Percentiles rank a stretch among this genome's conserved stretches.
Conservation (phyloP, 2,329 filamentous ascomycete species). For the Colletotrichum costaricense region DNA sequence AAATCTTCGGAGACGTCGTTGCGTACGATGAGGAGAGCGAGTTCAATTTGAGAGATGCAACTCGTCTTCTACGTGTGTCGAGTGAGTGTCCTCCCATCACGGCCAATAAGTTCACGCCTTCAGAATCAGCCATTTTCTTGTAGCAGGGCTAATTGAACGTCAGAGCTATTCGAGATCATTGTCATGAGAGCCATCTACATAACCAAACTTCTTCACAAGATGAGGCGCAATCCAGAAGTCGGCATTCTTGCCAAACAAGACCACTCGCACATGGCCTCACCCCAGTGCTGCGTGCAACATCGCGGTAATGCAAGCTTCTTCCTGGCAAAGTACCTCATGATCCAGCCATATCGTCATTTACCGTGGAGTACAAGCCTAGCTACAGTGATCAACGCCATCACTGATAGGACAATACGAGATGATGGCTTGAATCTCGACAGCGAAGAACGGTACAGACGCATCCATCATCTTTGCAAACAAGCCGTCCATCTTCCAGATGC, state of each 20-base stretch:
- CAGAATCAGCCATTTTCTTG: no score
- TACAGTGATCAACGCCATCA: slow-evolving; percentile 2
- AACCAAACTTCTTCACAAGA: neutral
- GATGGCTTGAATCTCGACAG: neutral
- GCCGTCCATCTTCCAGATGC: neutral
- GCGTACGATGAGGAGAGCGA: neutral
- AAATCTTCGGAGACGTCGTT: neutral
- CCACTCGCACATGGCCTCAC: neutral
- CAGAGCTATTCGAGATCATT: slow-evolving; percentile 1
- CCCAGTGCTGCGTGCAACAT: neutral
- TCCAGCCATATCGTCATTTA: neutral
- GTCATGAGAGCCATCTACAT: neutral
- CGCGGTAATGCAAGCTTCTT: neutral
- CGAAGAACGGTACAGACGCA: neutral
- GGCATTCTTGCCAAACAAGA: neutral
- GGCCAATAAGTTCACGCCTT: neutral
- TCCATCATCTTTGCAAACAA: neutral
- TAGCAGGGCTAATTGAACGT: neutral
- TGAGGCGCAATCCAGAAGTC: slow-evolving; percentile 3
- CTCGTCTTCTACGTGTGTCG: neutral
- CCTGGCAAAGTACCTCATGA: neutral
- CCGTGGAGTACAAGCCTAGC: slow-evolving; percentile 3
- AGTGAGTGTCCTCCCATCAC: neutral
- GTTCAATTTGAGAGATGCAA: slow-evolving; percentile 9
- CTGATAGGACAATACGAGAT: neutral